Percentiles rank a stretch among this genome's conserved stretches.
Conservation (phyloP, 2,329 filamentous ascomycete genomes). For the Cadophora gregata region DNA sequence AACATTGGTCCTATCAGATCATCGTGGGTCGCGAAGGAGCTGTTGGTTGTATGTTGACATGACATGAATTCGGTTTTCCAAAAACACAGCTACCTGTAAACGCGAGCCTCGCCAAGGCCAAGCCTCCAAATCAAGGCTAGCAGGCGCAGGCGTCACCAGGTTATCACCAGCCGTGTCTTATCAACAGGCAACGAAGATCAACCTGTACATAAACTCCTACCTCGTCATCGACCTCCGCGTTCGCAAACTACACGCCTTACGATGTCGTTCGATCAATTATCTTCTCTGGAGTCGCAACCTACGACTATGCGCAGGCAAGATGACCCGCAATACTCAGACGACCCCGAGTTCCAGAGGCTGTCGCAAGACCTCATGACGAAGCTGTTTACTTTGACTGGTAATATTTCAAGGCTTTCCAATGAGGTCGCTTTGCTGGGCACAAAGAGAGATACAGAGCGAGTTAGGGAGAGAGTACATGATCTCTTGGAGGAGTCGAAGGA, state of each 20-base stretch:
- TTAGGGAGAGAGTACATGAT: conserved; percentile 88
- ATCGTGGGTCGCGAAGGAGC: conserved; percentile 29
- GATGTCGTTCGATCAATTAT: conserved; percentile 94
- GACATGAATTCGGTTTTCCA: too few species aligned
- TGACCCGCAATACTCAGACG: conserved; percentile 81
- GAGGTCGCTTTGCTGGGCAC: conserved; percentile 88
- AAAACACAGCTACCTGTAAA: too few species aligned
- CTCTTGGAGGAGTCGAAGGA: conserved; percentile 85
- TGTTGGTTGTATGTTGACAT: conserved; percentile 14
- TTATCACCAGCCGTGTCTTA: conserved; percentile 30
- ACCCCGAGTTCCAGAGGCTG: conserved; percentile 87
- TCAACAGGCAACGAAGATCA: conserved; percentile 33
- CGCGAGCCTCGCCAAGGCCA: conserved; percentile 24
- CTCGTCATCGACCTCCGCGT: background rate
- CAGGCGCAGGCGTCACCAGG: background rate
- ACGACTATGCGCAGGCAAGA: conserved; percentile 70
- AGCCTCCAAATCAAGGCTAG: conserved; percentile 19
- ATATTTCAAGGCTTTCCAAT: conserved; percentile 82
- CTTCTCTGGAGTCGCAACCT: conserved; percentile 82
- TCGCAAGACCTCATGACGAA: conserved; percentile 85
- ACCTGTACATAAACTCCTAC: conserved; percentile 25
- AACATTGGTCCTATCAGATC: conserved; percentile 30
- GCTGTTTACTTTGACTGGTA: conserved; percentile 86
- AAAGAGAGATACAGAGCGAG: conserved; percentile 86
- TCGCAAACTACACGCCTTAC: conserved; percentile 15